These are phyloP conservation scores for Exophiala calicioides DNA, from an alignment of 2,329 filamentous ascomycete species.

Conservation along the genomic window DNA sequence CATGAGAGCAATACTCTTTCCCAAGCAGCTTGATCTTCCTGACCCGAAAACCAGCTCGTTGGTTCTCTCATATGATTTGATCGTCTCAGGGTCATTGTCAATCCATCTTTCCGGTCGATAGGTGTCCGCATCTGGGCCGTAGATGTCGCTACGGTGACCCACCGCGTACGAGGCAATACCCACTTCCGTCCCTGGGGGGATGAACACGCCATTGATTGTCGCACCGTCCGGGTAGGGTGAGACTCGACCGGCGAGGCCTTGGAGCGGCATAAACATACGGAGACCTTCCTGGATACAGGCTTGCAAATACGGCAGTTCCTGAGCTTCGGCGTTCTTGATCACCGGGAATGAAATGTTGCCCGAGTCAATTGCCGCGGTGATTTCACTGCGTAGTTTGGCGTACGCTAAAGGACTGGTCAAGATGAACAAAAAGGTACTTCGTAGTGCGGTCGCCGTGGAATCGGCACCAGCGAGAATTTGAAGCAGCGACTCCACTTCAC, in stretches of 20 bases:
- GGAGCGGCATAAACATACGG: conserved; percentile 49
- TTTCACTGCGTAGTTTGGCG: conserved; percentile 24
- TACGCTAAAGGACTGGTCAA: conserved; percentile 16
- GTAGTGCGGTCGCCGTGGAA: conserved; percentile 10
- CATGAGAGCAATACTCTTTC: conserved; percentile 18
- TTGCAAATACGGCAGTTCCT: conserved; percentile 45
- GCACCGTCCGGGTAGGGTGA: conserved; percentile 33
- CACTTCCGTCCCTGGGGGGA: conserved; percentile 51
- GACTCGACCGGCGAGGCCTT: conserved; percentile 35
- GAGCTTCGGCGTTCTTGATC: conserved; percentile 12
- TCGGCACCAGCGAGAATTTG: conserved; percentile 19
- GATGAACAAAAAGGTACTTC: conserved; percentile 13
- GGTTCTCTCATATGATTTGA: neutral
- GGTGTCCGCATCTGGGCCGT: conserved; percentile 46
- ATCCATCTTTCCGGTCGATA: conserved; percentile 32
- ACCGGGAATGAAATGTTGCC: conserved; percentile 35
- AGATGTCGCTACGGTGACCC: conserved; percentile 65
- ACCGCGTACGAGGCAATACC: conserved; percentile 66
- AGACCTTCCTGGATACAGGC: conserved; percentile 54
- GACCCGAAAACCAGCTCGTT: conserved; percentile 16
- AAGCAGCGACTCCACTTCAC: conserved; percentile 16
- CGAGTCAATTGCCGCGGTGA: conserved; percentile 41
- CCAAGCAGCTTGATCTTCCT: conserved; percentile 15
- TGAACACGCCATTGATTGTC: conserved; percentile 40
- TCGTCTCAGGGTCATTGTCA: conserved; percentile 12